A percentile compares a stretch with the other conserved stretches of the same genome.
These are phyloP conservation scores for Sarocladium brachiariae DNA, from an alignment of 2,329 filamentous ascomycete genomes.

Conservation along the genomic window DNA sequence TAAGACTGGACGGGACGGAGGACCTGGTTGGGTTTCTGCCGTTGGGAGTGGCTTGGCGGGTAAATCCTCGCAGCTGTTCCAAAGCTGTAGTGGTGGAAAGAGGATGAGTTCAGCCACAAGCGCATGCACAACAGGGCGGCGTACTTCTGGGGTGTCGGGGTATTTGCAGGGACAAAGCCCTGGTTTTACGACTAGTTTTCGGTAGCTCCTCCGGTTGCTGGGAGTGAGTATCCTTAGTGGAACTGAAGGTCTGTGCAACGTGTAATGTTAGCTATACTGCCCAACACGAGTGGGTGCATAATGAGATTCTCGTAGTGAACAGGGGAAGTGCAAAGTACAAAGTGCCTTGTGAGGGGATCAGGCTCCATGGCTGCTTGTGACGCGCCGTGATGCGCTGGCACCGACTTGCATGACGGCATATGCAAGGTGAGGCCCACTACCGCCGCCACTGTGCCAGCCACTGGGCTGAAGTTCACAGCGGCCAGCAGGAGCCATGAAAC, in stretches of 20 bases:
- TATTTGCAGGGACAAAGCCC: too few relatives aligned
- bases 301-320: background rate
- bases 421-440: slow-evolving; percentile 5
- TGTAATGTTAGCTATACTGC: background rate
- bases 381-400: slow-evolving; percentile 8
- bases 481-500: slow-evolving; percentile 1
- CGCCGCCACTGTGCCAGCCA: background rate
- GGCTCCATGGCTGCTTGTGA: background rate
- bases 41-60: slow-evolving; percentile 1
- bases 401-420: slow-evolving; percentile 7
- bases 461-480: background rate
- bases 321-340: background rate
- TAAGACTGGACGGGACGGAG: background rate
- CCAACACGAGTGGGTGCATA: background rate
- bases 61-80: too few relatives aligned
- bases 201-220: background rate
- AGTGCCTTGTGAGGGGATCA: background rate
- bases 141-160: background rate
- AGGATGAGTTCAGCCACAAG: slow-evolving; percentile 8
- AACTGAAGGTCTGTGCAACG: slow-evolving; percentile 1
- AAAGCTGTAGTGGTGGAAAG: background rate
- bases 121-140: background rate
- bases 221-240: slow-evolving; percentile 1
- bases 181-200: background rate
- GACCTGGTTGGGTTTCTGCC: background rate